Percentiles rank a stretch among this genome's conserved stretches.
Evolutionary conservation across 2,329 filamentous ascomycete species (phyloP).

Genomic region (Onygena corvina): DNA sequence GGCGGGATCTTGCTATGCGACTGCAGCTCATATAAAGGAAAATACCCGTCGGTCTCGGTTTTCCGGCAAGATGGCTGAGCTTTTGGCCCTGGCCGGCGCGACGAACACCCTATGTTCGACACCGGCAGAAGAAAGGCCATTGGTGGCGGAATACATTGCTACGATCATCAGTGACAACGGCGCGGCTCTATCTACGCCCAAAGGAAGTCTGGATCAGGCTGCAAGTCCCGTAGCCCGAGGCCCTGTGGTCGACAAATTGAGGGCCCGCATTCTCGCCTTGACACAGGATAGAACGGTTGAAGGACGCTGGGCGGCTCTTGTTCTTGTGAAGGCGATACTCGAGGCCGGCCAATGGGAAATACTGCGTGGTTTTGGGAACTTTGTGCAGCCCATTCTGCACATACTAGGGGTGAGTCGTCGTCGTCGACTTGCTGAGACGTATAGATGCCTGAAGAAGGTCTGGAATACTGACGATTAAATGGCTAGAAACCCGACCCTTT

Average conservation of each 20-base stretch:
- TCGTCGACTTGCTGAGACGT: too few relatives aligned
- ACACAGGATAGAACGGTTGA: constrained; percentile 63
- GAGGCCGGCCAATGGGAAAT: constrained; percentile 79
- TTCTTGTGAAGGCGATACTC: constrained; percentile 66
- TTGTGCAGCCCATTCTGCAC: constrained; percentile 64
- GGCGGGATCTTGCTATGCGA: not conserved
- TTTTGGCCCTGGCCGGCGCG: constrained; percentile 32
- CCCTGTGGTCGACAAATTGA: constrained; percentile 73
- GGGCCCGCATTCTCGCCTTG: constrained; percentile 63
- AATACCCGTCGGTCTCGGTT: not conserved
- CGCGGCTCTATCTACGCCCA: constrained; percentile 50
- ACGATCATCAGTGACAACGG: constrained; percentile 43
- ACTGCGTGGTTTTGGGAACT: constrained; percentile 58
- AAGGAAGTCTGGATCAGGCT: constrained; percentile 46
- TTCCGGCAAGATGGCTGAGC: constrained; percentile 19
- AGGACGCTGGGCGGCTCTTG: constrained; percentile 64
- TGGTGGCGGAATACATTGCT: constrained; percentile 57
- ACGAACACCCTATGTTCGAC: constrained; percentile 52
- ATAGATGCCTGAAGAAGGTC: not conserved
- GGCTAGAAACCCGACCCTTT: constrained; percentile 61
- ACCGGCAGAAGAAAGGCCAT: constrained; percentile 59
- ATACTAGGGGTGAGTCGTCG: constrained; percentile 51
- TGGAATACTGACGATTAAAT: not conserved
- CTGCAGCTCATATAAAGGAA: not conserved
- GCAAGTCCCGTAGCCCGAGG: too few relatives aligned